Evolutionary conservation across 1,284 basidiomycete species (phyloP).

Genomic region (Boletus semigastroideus): DNA sequence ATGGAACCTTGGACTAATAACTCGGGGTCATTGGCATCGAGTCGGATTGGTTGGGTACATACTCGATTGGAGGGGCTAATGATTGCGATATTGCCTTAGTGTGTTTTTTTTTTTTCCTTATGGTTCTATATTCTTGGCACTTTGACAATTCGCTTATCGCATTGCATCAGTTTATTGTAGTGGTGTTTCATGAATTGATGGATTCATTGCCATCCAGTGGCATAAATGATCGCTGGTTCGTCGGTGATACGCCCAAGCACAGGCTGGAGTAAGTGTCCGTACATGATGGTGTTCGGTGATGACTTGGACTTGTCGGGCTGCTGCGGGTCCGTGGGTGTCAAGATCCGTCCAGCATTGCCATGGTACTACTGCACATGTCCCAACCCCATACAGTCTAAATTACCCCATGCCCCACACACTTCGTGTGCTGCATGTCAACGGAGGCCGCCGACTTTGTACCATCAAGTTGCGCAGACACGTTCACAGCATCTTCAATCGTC

Average conservation of each 20-base stretch:
- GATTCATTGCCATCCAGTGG: neutral
- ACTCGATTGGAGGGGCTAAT: conserved; percentile 33
- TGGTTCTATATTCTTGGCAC: conserved; percentile 33
- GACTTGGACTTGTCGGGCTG: conserved; percentile 2
- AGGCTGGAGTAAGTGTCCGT: neutral
- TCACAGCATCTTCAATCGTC: conserved; percentile 14
- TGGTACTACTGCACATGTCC: conserved; percentile 4
- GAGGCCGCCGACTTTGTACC: conserved; percentile 27
- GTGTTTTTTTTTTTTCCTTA: conserved; percentile 25
- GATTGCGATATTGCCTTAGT: conserved; percentile 28
- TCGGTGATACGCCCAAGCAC: conserved; percentile 6
- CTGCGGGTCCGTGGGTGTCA: conserved; percentile 6
- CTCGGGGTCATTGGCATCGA: conserved; percentile 30
- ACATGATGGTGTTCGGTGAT: neutral
- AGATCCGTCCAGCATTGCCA: conserved; percentile 25
- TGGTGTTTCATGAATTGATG: conserved; percentile 17
- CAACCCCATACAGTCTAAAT: conserved; percentile 18
- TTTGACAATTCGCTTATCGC: conserved; percentile 26
- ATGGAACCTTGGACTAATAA: conserved; percentile 35
- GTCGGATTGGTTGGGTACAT: conserved; percentile 28
- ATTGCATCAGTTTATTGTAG: conserved; percentile 31
- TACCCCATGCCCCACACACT: conserved; percentile 30
- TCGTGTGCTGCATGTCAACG: conserved; percentile 19
- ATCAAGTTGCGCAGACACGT: conserved; percentile 8
- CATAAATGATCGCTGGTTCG: conserved; percentile 3